Evolutionary conservation across 768 basidiomycete genomes (phyloP).

Genomic region (Krasilnikovozyma curviuscula): DNA sequence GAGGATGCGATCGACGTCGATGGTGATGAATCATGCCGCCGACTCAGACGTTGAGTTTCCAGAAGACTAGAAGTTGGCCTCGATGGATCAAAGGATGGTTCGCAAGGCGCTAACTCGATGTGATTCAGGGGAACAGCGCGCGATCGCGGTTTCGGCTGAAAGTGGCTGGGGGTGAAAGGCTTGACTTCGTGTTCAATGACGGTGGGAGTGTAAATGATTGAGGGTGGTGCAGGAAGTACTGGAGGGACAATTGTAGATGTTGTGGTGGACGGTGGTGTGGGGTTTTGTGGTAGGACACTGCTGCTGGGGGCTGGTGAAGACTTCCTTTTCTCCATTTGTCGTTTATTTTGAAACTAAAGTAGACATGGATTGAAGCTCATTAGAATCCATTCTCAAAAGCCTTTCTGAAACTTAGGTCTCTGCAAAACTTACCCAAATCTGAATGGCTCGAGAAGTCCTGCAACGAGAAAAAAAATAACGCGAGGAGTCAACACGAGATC

Average conservation of each 20-base stretch:
- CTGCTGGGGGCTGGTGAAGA: background rate
- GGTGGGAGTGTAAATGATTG: background rate
- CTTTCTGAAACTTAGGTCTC: background rate
- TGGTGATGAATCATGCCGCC: no score
- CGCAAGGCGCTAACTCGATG: background rate
- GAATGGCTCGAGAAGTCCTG: conserved; percentile 9
- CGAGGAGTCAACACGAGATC: background rate
- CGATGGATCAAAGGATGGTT: background rate
- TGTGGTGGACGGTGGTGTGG: background rate
- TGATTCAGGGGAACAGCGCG: background rate
- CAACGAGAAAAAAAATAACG: background rate
- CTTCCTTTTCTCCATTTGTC: conserved; percentile 6
- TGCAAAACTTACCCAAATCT: conserved; percentile 6
- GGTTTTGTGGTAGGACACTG: background rate
- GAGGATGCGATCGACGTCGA: background rate
- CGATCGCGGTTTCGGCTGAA: background rate
- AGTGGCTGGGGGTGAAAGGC: background rate
- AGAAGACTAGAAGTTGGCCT: no score
- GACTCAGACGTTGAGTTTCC: no score
- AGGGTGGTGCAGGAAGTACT: no score
- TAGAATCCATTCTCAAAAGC: no score
- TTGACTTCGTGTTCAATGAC: no score
- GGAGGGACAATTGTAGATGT: no score
- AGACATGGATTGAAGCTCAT: no score
- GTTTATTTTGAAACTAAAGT: conserved; percentile 11